Evolutionary conservation across 257 asterid genomes (phyloP).

Genomic region (Solanum ossicruentum): DNA sequence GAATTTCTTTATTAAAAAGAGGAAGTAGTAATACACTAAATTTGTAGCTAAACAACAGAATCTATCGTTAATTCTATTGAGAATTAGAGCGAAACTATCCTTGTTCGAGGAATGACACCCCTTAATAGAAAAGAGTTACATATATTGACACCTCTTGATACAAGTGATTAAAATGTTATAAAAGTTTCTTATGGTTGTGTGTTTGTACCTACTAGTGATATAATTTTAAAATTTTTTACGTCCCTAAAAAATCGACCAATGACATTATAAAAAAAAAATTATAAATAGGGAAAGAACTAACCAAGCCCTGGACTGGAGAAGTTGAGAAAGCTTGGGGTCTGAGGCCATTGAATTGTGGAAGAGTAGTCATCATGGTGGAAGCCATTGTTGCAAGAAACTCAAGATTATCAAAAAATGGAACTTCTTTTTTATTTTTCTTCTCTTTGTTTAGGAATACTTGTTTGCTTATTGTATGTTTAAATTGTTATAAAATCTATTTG

Average conservation of each 20-base stretch:
- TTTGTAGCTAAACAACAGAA: not conserved
- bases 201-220: no score
- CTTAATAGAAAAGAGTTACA: no score
- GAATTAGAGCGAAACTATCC: not conserved
- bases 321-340: slow-evolving; percentile 29
- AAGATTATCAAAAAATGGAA: not conserved
- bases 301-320: slow-evolving; percentile 49
- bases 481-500: slow-evolving; percentile 16
- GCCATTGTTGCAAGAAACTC: slow-evolving; percentile 31
- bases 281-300: slow-evolving; percentile 13
- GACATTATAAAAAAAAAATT: no score
- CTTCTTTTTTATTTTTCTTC: not conserved
- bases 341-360: slow-evolving; percentile 78
- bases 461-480: not conserved
- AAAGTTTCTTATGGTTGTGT: no score
- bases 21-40: not conserved
- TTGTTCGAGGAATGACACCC: no score
- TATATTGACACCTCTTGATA: no score
- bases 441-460: not conserved
- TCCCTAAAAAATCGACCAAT: no score
- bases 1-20: not conserved
- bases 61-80: not conserved
- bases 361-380: slow-evolving; percentile 50
- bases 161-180: no score
- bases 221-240: no score